Base-by-base conservation (phyloP, 2,329 filamentous ascomycete genomes). In the Exophiala calicioides region DNA sequence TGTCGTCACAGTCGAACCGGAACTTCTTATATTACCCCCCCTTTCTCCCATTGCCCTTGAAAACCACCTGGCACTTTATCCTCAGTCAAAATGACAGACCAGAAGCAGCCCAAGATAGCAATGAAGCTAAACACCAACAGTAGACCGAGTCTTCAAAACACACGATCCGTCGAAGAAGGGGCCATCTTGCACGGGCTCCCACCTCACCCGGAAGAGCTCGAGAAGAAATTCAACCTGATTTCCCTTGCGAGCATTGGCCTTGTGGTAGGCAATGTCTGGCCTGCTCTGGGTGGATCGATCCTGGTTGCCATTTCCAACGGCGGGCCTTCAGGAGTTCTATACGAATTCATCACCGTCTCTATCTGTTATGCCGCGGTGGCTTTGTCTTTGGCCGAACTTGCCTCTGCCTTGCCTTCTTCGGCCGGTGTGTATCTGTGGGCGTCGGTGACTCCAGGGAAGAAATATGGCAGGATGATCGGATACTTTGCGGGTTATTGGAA, bases 251-350 rank as follows among this genome's bases (percentile, higher is more conserved):
- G 78, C 18, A 71, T 80, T 34, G 80, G 78, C 0, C 65, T 84
- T 39, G 83, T 79, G 1, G 78, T 82, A 18, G 81, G 82, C 62
- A 84, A 82, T 58, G 80, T 81, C 13, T 85, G 81, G 81, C 81
- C 43, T 79, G 80, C 4, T 67, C 26, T 84, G 48, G 81, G 80
- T 43, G 81, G 81, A 9, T 81, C 79, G 0, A 66, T 67, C 26
- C 32, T 52, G 33, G 29, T 69, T 41, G 30, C 52, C 9, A 55
- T 55, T 32, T 32, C 45, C 59, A 83, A 84, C 64, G 81, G 81
- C 52, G 81, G 81, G 0, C 76, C 79, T 0, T 76, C 81, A 0
- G 80, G 80, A 10, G 76, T 82, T 0, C 65, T 84, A 2, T 84
- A 82, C 63, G 81, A 83, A 65, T 82, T 84, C 16, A 68, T 73